Base-by-base conservation (phyloP, 2,329 filamentous ascomycete species). In the Nemania serpens region DNA sequence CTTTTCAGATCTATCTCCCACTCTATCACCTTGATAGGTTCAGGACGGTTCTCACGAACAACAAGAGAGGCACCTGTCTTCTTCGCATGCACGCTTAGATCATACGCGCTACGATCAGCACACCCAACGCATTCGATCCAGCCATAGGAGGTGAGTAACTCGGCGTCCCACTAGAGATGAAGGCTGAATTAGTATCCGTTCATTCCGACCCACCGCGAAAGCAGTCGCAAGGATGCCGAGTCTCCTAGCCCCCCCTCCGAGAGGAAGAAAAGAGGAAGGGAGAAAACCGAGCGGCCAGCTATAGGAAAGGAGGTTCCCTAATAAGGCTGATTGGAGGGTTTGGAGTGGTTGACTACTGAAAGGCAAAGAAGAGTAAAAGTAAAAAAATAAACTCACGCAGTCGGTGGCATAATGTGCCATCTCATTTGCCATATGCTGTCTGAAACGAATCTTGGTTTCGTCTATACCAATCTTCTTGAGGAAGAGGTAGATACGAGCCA, bases 51-150 rank as follows among this genome's bases (percentile, higher is more conserved):
- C 80, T 97, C 88, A 62, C 93, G 88, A 42, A 98, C 95, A 50
- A 95, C 82, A 20, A 99, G 84, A 43, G 93, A 88, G 13, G 90
- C 88, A 61, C 92, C 93, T 34, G 95, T 98, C 81, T 92, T 93
- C 79, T 97, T 94, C 74, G 90, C 88, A 78, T 98, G 95, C 10
- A 97, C 93, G 37, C 87, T 90, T 75, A 98, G 77, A 77, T 99
- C 95, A 76, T 97, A 99, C 18, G 95, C 95, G 74, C 91, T 96
- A 71, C 95, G 88, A 75, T 97, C 94, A 63, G 95, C 95, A 76
- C 95, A 98, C 64, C 95, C 95, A 71, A 98, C 94, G 76, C 94
- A 98, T 81, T 99, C 95, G 65, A 98, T 91, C 95, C 95, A 99
- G 75, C 95, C 95, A 72, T 93, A 93, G 63, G 90, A 93, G 59